Evolutionary conservation across 23 red algal genomes (phyloP), one percentile per base, ranked within the genome.

Genomic region (Gracilaria gracilis): DNA sequence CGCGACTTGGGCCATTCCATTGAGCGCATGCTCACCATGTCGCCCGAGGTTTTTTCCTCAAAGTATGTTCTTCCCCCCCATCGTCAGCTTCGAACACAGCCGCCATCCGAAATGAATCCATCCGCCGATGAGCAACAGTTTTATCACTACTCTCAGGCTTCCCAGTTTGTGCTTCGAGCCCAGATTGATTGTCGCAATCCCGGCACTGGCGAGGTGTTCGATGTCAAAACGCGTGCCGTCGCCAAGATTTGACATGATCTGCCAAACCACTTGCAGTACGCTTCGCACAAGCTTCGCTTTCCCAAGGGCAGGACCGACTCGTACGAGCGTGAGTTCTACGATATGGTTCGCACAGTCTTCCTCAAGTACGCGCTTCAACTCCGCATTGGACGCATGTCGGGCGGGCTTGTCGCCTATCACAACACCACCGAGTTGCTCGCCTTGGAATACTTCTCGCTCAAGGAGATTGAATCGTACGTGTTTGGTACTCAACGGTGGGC

Each of bases 161-260:
- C 87, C n/a, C 59, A 86, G 46, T 96, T 95, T 67, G 67, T 98
- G 19, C 61, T 98, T 37, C 97, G 97, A n/a, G 93, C 97, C 9
- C 97, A 98, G 72, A 92, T 98, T 82, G 97, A 98, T 65, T 84
- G 71, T 28, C 89, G 90, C 0, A 89, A 98, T 48, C 58, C 50
- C 28, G 15, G 38, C n/a, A 96, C 84, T 24, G 94, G 87, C 20
- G 76, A 94, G 82, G 76, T 95, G 23, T 98, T 98, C 67, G 97
- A 98, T 75, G 70, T 98, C 29, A 98, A 98, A 78, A 94, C 93
- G 34, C 82, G 97, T 24, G 97, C 97, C 4, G 65, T 88, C 28
- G 93, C 97, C 9, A 75, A 93, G 34, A 94, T 96, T 47, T 90
- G 93, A 34, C 96, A 93, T 46, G 91, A 95, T 78, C 49, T 96